Evolutionary conservation across 495 filamentous ascomycete genomes (phyloP).

Genomic region (Aspergillus biplanus): DNA sequence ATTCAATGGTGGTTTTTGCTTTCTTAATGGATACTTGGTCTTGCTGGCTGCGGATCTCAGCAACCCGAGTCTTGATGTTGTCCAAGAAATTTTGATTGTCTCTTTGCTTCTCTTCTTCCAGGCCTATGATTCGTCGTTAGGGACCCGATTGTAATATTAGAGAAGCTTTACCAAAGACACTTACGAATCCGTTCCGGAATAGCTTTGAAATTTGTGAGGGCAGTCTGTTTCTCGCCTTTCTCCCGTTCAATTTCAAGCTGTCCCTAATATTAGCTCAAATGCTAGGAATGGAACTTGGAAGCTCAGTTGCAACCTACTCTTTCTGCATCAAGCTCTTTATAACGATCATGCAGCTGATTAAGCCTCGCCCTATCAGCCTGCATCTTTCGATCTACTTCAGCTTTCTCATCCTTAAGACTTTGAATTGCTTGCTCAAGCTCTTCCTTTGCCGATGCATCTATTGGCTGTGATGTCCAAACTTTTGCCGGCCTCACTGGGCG

Average conservation of each 20-base stretch:
- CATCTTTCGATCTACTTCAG: slow-evolving; percentile 38
- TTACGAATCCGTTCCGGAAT: slow-evolving; percentile 73
- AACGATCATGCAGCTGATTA: slow-evolving; percentile 35
- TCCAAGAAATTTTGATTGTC: slow-evolving; percentile 45
- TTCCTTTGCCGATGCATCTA: slow-evolving; percentile 63
- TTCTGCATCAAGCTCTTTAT: slow-evolving; percentile 33
- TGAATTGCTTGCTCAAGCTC: slow-evolving; percentile 49
- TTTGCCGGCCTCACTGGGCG: slow-evolving; percentile 55
- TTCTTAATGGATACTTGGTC: slow-evolving; percentile 64
- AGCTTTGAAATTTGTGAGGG: slow-evolving; percentile 60
- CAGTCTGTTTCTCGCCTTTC: slow-evolving; percentile 61
- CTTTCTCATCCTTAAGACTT: slow-evolving; percentile 46
- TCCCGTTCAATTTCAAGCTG: slow-evolving; percentile 54
- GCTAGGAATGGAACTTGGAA: background rate
- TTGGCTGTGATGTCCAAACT: slow-evolving; percentile 77
- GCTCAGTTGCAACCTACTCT: slow-evolving; percentile 34
- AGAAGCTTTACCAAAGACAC: slow-evolving; percentile 14
- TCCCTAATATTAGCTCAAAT: slow-evolving; percentile 22
- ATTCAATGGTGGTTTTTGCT: slow-evolving; percentile 64
- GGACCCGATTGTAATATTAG: too few relatives aligned
- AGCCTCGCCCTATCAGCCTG: slow-evolving; percentile 41
- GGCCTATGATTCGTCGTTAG: slow-evolving; percentile 43
- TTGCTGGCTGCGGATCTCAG: slow-evolving; percentile 50
- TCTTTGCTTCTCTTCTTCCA: slow-evolving; percentile 55
- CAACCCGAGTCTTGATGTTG: slow-evolving; percentile 44